Percentiles rank a stretch among this genome's conserved stretches.
Conservation (phyloP, 345 rosid species). For the Anastatica hierochuntica region DNA sequence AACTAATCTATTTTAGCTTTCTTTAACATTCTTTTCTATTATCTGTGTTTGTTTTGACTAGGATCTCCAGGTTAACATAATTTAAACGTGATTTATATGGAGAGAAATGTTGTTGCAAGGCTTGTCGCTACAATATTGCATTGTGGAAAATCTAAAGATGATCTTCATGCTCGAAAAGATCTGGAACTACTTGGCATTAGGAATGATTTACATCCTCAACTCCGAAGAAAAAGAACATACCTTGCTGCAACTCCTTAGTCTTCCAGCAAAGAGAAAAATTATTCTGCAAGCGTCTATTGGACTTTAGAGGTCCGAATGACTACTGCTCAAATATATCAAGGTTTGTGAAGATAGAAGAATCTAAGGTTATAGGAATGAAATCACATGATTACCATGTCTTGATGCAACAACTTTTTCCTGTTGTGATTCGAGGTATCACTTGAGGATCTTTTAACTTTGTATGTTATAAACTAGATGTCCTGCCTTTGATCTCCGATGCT, state of each 20-base stretch:
- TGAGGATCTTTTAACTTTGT: no score
- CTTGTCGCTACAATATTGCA: not conserved
- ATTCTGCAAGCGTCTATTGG: not conserved
- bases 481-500: no score
- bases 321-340: not conserved
- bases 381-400: no score
- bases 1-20: no score
- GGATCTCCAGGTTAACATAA: not conserved
- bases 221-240: not conserved
- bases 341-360: not conserved
- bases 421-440: no score
- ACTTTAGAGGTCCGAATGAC: not conserved
- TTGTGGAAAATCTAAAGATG: not conserved
- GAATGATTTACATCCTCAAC: not conserved
- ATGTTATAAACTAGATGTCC: no score
- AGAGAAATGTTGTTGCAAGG: not conserved
- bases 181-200: not conserved
- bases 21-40: no score
- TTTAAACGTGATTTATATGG: not conserved
- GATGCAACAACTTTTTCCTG: no score
- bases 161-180: not conserved
- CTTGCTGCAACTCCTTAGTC: not conserved
- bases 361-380: no score
- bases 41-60: not conserved
- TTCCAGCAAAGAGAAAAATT: not conserved